Percentiles rank a stretch among this genome's conserved stretches.
phyloP scores from a whole-genome alignment of 2,329 filamentous ascomycete species.

The Hyphodiscus sp. region DNA sequence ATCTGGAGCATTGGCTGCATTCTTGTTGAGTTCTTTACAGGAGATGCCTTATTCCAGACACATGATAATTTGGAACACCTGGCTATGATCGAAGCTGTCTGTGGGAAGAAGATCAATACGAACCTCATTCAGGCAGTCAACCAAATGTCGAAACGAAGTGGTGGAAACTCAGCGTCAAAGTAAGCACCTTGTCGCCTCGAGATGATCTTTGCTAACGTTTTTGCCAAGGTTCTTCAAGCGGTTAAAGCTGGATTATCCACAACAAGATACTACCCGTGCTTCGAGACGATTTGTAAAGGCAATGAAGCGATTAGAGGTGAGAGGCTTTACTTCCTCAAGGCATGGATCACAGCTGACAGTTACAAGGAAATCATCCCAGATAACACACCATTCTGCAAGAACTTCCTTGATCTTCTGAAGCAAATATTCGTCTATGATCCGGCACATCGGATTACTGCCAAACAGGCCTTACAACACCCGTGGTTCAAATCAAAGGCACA shows the following conservation, averaged over 20 bases:
- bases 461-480: constrained; percentile 58
- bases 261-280: constrained; percentile 54
- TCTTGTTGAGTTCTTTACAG: constrained; percentile 65
- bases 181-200: constrained; percentile 32
- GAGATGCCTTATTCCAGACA: constrained; percentile 65
- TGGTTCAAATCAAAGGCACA: constrained; percentile 61
- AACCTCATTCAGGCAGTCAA: constrained; percentile 52
- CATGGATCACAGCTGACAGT: constrained; percentile 15
- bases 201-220: constrained; percentile 26
- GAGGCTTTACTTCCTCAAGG: constrained; percentile 21
- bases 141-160: constrained; percentile 49
- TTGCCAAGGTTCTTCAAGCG: constrained; percentile 59
- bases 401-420: constrained; percentile 57
- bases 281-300: constrained; percentile 62
- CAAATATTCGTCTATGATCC: constrained; percentile 67
- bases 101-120: constrained; percentile 51
- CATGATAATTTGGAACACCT: constrained; percentile 67
- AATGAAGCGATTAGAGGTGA: constrained; percentile 62
- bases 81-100: constrained; percentile 70
- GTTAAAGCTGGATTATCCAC: constrained; percentile 58
- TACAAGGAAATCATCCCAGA: constrained; percentile 59
- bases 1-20: constrained; percentile 72
- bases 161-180: constrained; percentile 58
- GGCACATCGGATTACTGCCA: constrained; percentile 57
- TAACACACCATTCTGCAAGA: constrained; percentile 51